Percentiles rank a stretch among this genome's conserved stretches.
These are phyloP conservation scores for Saccharomyces eubayanus DNA, from an alignment of 805 yeast species.

Conservation along the genomic window DNA sequence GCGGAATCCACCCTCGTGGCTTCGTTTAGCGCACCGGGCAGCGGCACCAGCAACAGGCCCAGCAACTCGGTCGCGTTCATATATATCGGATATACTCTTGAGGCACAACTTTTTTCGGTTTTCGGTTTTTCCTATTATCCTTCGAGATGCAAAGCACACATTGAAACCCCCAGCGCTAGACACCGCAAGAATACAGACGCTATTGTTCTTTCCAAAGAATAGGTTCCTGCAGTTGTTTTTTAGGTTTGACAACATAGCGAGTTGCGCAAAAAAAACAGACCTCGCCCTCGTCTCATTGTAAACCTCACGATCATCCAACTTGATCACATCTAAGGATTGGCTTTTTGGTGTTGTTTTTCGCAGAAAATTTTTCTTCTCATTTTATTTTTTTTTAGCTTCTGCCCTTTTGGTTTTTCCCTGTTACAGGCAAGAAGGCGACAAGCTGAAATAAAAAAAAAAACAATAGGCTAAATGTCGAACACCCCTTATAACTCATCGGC, in stretches of 20 bases:
- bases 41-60: not conserved
- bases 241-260: not conserved
- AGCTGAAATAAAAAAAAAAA: not conserved
- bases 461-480: not conserved
- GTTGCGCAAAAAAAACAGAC: not conserved
- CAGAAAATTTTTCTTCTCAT: constrained; percentile 1
- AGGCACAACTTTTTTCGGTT: not conserved
- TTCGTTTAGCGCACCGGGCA: not conserved
- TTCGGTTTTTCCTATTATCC: not conserved
- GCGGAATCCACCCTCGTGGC: not conserved
- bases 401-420: not conserved
- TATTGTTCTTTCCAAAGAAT: not conserved
- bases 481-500: not conserved
- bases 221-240: not conserved
- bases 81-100: not conserved
- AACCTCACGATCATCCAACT: not conserved
- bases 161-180: not conserved
- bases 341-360: not conserved
- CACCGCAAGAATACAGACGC: not conserved
- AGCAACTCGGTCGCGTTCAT: not conserved
- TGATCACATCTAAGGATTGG: not conserved
- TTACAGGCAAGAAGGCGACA: not conserved
- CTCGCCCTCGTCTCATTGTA: not conserved
- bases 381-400: not conserved
- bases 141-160: not conserved